A percentile compares a stretch with the other conserved stretches of the same genome.
phyloP scores from a whole-genome alignment of 75 land plant species.

The Pinus taeda region DNA sequence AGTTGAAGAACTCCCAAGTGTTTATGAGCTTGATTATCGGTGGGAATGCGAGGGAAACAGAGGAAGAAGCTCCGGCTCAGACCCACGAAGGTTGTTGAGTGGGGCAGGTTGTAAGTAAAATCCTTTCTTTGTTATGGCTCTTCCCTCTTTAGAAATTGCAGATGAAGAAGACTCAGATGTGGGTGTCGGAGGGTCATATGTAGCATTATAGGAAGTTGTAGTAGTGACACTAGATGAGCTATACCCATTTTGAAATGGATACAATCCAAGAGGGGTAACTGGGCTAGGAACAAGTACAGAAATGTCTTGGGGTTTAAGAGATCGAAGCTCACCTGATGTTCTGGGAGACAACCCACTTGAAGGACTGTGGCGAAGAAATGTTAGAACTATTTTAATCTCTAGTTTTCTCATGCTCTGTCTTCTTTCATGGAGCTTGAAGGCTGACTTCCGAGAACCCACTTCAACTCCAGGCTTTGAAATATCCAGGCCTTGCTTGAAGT shows the following conservation, averaged over 20 bases:
- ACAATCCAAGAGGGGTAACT: no score
- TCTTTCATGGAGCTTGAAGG: conserved; percentile 56
- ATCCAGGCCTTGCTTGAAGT: no score
- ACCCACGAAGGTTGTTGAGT: neutral
- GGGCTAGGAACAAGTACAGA: conserved; percentile 15
- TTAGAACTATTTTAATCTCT: conserved; percentile 30
- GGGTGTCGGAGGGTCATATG: conserved; percentile 14
- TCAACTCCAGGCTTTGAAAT: no score
- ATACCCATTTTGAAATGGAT: conserved; percentile 21
- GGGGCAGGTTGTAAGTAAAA: conserved; percentile 37
- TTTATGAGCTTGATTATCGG: conserved; percentile 15
- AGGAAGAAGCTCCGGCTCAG: conserved; percentile 32
- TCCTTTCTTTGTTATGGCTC: conserved; percentile 19
- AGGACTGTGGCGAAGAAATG: conserved; percentile 10
- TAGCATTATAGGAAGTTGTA: neutral
- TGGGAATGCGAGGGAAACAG: conserved; percentile 40
- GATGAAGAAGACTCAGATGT: neutral
- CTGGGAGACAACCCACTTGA: conserved; percentile 19
- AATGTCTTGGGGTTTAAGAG: conserved; percentile 9
- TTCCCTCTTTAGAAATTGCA: no score
- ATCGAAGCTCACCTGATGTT: conserved; percentile 11
- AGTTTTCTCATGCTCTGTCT: conserved; percentile 42
- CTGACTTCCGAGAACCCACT: no score
- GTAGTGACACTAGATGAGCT: neutral
- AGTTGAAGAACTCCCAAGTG: no score